These are phyloP conservation scores for Sclerotinia trifoliorum DNA, from an alignment of 2,329 filamentous ascomycete genomes.

Conservation along the genomic window DNA sequence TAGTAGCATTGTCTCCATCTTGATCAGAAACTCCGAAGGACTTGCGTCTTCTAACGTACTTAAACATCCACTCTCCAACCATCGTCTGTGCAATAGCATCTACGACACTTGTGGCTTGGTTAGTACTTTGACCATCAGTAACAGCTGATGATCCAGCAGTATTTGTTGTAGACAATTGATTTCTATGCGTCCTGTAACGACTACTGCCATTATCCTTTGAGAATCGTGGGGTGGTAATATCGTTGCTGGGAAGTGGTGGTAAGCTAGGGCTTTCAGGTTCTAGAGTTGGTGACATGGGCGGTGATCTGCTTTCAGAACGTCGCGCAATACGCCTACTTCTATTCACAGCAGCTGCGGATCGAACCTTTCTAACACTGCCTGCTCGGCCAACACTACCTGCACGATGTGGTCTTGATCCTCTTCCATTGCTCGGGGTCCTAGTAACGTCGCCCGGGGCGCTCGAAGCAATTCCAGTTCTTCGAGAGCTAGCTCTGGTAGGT, in stretches of 20 bases:
- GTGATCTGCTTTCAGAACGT: conserved; percentile 57
- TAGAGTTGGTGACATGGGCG: conserved; percentile 65
- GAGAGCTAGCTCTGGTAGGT: conserved; percentile 82
- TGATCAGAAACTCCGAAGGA: conserved; percentile 77
- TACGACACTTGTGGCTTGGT: conserved; percentile 76
- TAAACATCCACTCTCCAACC: conserved; percentile 97
- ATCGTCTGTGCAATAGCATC: conserved; percentile 97
- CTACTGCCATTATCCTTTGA: conserved; percentile 43
- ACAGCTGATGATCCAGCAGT: conserved; percentile 40
- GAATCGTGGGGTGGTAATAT: conserved; percentile 60
- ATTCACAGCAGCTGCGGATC: conserved; percentile 75
- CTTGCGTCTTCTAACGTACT: conserved; percentile 82
- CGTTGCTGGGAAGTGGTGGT: conserved; percentile 72
- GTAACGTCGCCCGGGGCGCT: conserved; percentile 69
- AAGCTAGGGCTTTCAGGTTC: conserved; percentile 67
- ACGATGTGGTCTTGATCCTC: conserved; percentile 53
- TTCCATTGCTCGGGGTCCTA: conserved; percentile 70
- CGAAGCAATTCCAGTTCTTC: conserved; percentile 64
- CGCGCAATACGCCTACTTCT: conserved; percentile 49
- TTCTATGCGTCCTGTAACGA: conserved; percentile 50
- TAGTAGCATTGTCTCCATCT: conserved; percentile 65
- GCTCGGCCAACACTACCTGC: conserved; percentile 59
- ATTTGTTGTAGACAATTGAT: conserved; percentile 60
- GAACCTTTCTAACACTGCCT: conserved; percentile 74
- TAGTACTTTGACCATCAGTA: conserved; percentile 30